These are phyloP conservation scores for Candida vartiovaarae DNA, from an alignment of 805 yeast species.

Conservation along the genomic window DNA sequence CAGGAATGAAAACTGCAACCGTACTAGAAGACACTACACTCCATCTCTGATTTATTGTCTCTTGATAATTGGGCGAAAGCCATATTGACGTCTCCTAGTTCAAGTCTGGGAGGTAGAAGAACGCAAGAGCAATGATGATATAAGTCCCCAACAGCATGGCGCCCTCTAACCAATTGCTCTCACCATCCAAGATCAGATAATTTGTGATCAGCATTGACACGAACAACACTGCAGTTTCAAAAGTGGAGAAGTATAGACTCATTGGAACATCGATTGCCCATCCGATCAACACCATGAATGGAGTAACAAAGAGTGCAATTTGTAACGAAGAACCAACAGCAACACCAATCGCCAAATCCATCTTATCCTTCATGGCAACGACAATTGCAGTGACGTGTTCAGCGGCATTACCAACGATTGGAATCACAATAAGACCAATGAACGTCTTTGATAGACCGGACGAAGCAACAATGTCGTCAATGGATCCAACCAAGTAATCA, in stretches of 20 bases:
- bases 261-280: conserved; percentile 89
- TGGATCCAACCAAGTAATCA: conserved; percentile 88
- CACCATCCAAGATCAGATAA: conserved; percentile 86
- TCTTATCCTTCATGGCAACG: conserved; percentile 92
- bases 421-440: conserved; percentile 87
- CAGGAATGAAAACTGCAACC: no score
- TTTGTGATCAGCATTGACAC: conserved; percentile 85
- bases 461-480: conserved; percentile 77
- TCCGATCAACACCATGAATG: conserved; percentile 90
- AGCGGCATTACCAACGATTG: conserved; percentile 98
- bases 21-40: no score
- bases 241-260: conserved; percentile 86
- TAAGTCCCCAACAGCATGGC: conserved; percentile 86
- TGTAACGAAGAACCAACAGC: conserved; percentile 96
- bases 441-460: conserved; percentile 91
- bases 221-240: conserved; percentile 89
- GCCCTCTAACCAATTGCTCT: conserved; percentile 96
- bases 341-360: conserved; percentile 96
- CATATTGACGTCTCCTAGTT: conserved; percentile 3
- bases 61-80: neutral
- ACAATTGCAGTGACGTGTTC: conserved; percentile 96
- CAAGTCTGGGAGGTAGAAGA: conserved; percentile 76
- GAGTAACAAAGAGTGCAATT: conserved; percentile 91
- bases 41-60: no score
- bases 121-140: conserved; percentile 80